Evolutionary conservation across 352 stramenopile species (phyloP).

Genomic region (Blastocystis sp.): DNA sequence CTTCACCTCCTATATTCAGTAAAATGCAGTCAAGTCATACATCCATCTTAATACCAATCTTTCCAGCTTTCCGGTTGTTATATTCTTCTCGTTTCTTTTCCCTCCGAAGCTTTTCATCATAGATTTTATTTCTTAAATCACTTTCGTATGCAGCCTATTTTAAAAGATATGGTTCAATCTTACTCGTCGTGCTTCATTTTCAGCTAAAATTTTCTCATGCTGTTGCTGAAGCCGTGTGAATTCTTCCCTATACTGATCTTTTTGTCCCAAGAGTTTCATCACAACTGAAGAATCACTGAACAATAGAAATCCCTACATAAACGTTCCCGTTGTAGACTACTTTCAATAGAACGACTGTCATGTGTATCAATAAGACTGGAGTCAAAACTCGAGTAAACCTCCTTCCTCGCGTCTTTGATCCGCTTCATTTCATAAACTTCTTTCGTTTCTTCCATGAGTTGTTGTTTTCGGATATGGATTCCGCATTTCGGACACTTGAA

Average conservation of each 20-base stretch:
- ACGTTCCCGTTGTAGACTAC: background rate
- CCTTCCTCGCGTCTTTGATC: conserved; percentile 17
- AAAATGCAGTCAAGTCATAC: background rate
- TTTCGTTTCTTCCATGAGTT: conserved; percentile 27
- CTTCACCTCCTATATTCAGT: background rate
- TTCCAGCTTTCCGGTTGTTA: background rate
- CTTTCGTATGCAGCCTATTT: conserved; percentile 19
- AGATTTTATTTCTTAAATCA: background rate
- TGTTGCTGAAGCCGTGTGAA: background rate
- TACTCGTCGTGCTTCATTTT: conserved; percentile 32
- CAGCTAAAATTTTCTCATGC: background rate
- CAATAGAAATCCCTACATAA: background rate
- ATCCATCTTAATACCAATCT: background rate
- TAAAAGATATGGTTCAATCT: background rate
- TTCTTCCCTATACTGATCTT: background rate
- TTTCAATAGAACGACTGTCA: conserved; percentile 3
- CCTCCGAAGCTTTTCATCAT: conserved; percentile 5
- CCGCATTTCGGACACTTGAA: conserved; percentile 44
- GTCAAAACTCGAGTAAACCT: background rate
- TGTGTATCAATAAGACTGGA: background rate
- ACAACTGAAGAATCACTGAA: background rate
- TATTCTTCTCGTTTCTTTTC: conserved; percentile 6
- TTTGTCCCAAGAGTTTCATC: background rate
- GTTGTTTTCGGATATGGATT: background rate
- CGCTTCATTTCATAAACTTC: conserved; percentile 45